These are phyloP conservation scores for Rostrohypoxylon terebratum DNA, from an alignment of 495 filamentous ascomycete species.

Conservation along the genomic window DNA sequence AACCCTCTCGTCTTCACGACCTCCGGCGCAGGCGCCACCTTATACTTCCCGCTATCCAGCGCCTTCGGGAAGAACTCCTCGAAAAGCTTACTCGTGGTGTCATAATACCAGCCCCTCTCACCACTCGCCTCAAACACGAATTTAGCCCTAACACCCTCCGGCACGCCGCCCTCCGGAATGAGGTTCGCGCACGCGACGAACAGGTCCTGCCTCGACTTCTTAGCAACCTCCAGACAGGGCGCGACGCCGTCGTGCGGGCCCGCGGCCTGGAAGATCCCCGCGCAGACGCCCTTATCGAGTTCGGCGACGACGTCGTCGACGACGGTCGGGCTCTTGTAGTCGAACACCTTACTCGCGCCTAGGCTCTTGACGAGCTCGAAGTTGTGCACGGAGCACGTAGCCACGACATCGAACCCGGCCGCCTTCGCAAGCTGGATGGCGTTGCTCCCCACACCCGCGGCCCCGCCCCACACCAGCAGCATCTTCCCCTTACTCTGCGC, in stretches of 20 bases:
- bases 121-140: slow-evolving; percentile 1
- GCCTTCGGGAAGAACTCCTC: slow-evolving; percentile 43
- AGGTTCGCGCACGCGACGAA: slow-evolving; percentile 33
- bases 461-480: slow-evolving; percentile 67
- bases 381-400: slow-evolving; percentile 66
- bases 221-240: slow-evolving; percentile 33
- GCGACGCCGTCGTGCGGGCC: slow-evolving; percentile 19
- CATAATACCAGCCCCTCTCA: slow-evolving; percentile 6
- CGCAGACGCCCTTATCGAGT: slow-evolving; percentile 31
- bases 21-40: slow-evolving; percentile 46
- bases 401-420: slow-evolving; percentile 69
- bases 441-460: slow-evolving; percentile 66
- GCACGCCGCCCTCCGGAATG: slow-evolving; percentile 11
- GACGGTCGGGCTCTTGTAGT: slow-evolving; percentile 55
- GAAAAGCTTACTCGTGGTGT: slow-evolving; percentile 33
- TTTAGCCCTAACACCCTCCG: slow-evolving; percentile 17
- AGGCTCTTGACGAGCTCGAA: slow-evolving; percentile 44
- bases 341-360: slow-evolving; percentile 47
- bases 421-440: slow-evolving; percentile 71
- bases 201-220: slow-evolving; percentile 31
- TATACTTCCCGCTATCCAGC: slow-evolving; percentile 36
- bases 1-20: slow-evolving; percentile 45
- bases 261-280: slow-evolving; percentile 41
- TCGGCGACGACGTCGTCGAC: slow-evolving; percentile 46
- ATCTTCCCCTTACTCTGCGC: slow-evolving; percentile 49